Evolutionary conservation across 2,329 filamentous ascomycete genomes (phyloP).

Genomic region (Fonsecaea pugnacius): DNA sequence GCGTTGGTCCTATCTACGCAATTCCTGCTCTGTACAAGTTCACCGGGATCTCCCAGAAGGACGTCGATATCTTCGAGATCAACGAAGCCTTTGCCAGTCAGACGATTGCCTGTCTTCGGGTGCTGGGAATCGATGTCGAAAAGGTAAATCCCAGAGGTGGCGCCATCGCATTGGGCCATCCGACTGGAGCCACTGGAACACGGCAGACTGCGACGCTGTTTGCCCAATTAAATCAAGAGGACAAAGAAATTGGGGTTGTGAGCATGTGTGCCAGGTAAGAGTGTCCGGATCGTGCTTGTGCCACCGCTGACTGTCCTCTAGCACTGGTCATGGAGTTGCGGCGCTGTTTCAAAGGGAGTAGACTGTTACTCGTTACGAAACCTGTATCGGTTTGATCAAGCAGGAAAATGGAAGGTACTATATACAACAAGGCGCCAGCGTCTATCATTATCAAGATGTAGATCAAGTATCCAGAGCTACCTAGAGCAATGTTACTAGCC

Average conservation of each 20-base stretch:
- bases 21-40: conserved; percentile 80
- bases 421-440: too few relatives aligned
- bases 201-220: conserved; percentile 4
- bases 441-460: too few relatives aligned
- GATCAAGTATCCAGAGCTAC: too few relatives aligned
- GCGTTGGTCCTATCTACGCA: conserved; percentile 53
- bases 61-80: conserved; percentile 87
- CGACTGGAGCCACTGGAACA: conserved; percentile 1
- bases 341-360: background rate
- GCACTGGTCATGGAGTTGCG: background rate
- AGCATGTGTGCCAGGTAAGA: background rate
- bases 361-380: background rate
- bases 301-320: background rate
- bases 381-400: too few relatives aligned
- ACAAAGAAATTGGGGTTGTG: background rate
- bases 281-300: too few relatives aligned
- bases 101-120: background rate
- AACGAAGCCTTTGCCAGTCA: conserved; percentile 85
- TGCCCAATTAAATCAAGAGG: background rate
- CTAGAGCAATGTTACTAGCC: too few relatives aligned
- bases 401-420: too few relatives aligned
- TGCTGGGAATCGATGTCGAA: background rate
- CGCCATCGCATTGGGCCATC: conserved; percentile 2
- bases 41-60: conserved; percentile 74
- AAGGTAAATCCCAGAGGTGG: background rate